phyloP scores from a whole-genome alignment of 169 alveolate species.

The Eimeria sp. region DNA sequence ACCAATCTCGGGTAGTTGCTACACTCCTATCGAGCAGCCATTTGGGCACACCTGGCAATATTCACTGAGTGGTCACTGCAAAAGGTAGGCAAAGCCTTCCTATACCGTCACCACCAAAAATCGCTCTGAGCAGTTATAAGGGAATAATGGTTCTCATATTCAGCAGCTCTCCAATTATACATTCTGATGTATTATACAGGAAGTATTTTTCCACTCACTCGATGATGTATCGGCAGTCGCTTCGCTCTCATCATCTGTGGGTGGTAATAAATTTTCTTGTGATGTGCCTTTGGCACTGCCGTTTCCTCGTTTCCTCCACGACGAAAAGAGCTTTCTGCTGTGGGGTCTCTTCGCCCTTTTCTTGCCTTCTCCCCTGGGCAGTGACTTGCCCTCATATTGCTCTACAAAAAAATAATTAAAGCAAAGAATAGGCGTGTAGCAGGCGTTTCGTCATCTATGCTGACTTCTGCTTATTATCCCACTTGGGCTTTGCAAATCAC shows the following conservation, averaged over 20 bases:
- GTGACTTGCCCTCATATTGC: not conserved
- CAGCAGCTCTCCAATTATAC: not conserved
- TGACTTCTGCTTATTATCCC: not conserved
- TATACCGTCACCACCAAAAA: too few species aligned
- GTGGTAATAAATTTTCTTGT: not conserved
- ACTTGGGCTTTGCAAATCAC: not conserved
- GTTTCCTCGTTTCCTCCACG: not conserved
- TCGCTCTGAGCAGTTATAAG: too few species aligned
- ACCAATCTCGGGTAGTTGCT: not conserved
- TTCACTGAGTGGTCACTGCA: not conserved
- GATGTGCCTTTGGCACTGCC: not conserved
- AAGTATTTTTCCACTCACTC: not conserved
- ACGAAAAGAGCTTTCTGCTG: not conserved
- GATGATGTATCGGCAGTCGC: not conserved
- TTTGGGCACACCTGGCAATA: not conserved
- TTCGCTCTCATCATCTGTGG: not conserved
- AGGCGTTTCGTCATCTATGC: not conserved
- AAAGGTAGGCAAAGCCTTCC: not conserved
- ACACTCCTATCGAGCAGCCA: not conserved
- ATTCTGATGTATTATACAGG: not conserved
- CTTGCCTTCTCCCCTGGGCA: not conserved
- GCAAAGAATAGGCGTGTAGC: not conserved
- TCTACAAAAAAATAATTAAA: not conserved
- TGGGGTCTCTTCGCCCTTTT: not conserved
- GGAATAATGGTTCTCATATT: not conserved